A percentile compares a stretch with the other conserved stretches of the same genome.
Evolutionary conservation across 768 basidiomycete species (phyloP).

Genomic region (Rickenella mellea): DNA sequence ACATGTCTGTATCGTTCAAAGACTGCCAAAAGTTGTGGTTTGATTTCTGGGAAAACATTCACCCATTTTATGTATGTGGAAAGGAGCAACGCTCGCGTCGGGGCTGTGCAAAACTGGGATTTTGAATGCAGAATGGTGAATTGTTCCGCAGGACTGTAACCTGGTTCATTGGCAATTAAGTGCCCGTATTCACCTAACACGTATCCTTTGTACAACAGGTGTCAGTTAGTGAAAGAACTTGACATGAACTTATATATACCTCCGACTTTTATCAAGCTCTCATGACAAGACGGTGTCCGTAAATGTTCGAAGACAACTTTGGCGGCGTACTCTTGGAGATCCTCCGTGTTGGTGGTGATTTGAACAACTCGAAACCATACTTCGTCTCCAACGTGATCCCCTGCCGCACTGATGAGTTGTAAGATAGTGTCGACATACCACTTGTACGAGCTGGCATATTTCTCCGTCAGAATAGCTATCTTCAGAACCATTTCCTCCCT

Average conservation of each 20-base stretch:
- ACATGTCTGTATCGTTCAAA: constrained; percentile 98
- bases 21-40: constrained; percentile 83
- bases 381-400: constrained; percentile 98
- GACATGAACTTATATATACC: constrained; percentile 37
- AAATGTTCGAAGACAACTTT: constrained; percentile 87
- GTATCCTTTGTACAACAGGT: constrained; percentile 49
- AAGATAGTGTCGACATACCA: constrained; percentile 99
- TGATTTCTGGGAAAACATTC: constrained; percentile 98
- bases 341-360: constrained; percentile 97
- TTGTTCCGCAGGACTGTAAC: constrained; percentile 90
- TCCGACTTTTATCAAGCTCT: constrained; percentile 92
- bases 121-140: constrained; percentile 90
- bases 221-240: not conserved
- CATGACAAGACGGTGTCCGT: constrained; percentile 76
- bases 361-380: constrained; percentile 99
- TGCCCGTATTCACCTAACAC: constrained; percentile 98
- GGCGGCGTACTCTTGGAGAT: constrained; percentile 93
- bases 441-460: constrained; percentile 94
- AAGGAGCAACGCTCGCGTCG: constrained; percentile 85
- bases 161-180: constrained; percentile 89
- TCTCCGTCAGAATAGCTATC: constrained; percentile 97
- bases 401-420: constrained; percentile 90
- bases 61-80: constrained; percentile 99
- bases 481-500: constrained; percentile 99
- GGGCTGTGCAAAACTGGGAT: constrained; percentile 86